phyloP scores from a whole-genome alignment of 805 yeast species.

The Starmerella vaccinii region DNA sequence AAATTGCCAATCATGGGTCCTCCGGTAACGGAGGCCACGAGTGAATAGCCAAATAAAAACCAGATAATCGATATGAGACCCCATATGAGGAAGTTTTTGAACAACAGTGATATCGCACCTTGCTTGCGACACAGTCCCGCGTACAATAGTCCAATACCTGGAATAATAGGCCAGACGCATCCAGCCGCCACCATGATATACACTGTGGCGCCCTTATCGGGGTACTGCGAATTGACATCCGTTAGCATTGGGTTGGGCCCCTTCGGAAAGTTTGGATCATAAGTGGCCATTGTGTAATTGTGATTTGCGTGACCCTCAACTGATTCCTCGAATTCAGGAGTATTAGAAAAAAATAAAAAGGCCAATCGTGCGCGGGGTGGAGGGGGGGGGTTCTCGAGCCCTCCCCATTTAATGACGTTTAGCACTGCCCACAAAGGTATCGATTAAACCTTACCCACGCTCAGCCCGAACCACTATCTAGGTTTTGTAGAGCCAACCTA shows the following conservation, averaged over 20 bases:
- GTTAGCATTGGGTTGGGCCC: constrained; percentile 16
- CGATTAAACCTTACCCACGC: too few relatives aligned
- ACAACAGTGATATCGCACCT: constrained; percentile 10
- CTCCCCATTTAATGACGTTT: too few relatives aligned
- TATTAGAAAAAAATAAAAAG: not conserved
- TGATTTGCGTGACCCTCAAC: not conserved
- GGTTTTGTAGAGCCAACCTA: not conserved
- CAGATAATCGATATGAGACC: constrained; percentile 8
- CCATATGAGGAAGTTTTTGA: constrained; percentile 15
- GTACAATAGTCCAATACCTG: constrained; percentile 15
- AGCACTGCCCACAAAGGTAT: too few relatives aligned
- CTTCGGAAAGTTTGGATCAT: constrained; percentile 9
- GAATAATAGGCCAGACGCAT: constrained; percentile 18
- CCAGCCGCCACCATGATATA: constrained; percentile 15
- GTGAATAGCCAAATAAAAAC: constrained; percentile 14
- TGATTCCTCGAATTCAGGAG: not conserved
- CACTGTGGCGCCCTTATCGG: constrained; percentile 8
- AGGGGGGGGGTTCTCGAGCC: too few relatives aligned
- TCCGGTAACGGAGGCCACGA: constrained; percentile 10
- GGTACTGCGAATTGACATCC: constrained; percentile 12
- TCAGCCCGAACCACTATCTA: not conserved
- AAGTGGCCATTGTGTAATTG: constrained; percentile 2
- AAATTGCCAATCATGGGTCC: constrained; percentile 16
- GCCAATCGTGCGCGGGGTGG: too few relatives aligned
- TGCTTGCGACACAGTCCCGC: constrained; percentile 13